A percentile compares a stretch with the other conserved stretches of the same genome.
These are phyloP conservation scores for Podospora sp. DNA, from an alignment of 495 filamentous ascomycete genomes.

Conservation along the genomic window DNA sequence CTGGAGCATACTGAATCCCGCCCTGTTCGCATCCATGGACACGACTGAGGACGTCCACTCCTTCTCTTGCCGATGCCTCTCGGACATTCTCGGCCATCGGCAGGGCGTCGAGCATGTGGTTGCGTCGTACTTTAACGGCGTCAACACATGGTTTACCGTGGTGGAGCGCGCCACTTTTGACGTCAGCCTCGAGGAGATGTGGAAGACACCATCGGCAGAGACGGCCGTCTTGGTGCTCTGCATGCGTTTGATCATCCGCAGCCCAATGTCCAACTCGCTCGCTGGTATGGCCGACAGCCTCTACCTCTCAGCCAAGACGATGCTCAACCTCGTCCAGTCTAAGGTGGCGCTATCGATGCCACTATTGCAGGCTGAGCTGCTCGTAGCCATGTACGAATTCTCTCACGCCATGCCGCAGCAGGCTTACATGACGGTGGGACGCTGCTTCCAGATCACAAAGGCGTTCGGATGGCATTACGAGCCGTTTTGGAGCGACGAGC, in stretches of 20 bases:
- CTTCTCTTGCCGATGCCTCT: conserved; percentile 62
- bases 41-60: conserved; percentile 31
- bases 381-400: conserved; percentile 83
- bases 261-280: conserved; percentile 18
- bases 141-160: conserved; percentile 37
- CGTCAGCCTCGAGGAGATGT: conserved; percentile 24
- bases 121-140: conserved; percentile 28
- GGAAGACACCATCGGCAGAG: conserved; percentile 33
- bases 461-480: conserved; percentile 33
- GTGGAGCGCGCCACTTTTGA: conserved; percentile 29
- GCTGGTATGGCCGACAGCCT: conserved; percentile 26
- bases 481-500: conserved; percentile 27
- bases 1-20: conserved; percentile 24
- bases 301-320: conserved; percentile 34
- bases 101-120: conserved; percentile 61
- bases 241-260: conserved; percentile 32
- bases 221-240: conserved; percentile 31
- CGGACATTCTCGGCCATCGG: conserved; percentile 65
- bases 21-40: conserved; percentile 30
- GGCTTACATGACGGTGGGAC: conserved; percentile 46
- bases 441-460: conserved; percentile 34
- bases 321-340: conserved; percentile 32
- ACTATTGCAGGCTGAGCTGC: conserved; percentile 68
- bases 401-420: conserved; percentile 76
- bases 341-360: conserved; percentile 27